phyloP scores from a whole-genome alignment of 1,139 yeast species.

The Saccharomyces uvarum region DNA sequence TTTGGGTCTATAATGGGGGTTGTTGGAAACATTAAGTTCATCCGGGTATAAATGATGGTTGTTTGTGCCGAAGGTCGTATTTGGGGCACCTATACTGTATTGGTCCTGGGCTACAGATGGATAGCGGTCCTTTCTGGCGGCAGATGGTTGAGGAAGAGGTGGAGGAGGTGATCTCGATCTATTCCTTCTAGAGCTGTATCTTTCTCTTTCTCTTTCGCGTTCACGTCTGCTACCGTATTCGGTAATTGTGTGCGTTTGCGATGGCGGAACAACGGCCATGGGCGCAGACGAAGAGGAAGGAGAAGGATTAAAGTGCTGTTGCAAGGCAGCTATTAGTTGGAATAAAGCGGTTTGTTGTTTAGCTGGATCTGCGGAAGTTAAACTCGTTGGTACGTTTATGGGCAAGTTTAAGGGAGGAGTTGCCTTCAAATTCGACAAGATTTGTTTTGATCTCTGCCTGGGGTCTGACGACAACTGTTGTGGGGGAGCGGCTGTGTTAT shows the following conservation, averaged over 20 bases:
- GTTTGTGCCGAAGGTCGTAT: constrained; percentile 21
- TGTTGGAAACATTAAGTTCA: constrained; percentile 61
- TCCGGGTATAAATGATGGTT: constrained; percentile 36
- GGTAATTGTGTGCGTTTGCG: constrained; percentile 16
- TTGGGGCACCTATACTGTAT: constrained; percentile 13
- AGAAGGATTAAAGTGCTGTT: constrained; percentile 20
- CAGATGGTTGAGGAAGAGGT: constrained; percentile 6
- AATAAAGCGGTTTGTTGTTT: constrained; percentile 40
- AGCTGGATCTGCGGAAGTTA: constrained; percentile 26
- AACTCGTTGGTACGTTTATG: constrained; percentile 19
- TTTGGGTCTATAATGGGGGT: constrained; percentile 66
- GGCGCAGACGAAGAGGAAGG: constrained; percentile 1
- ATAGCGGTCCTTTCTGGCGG: constrained; percentile 9
- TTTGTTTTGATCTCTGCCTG: constrained; percentile 36
- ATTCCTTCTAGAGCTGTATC: constrained; percentile 19
- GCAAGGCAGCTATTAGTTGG: constrained; percentile 37
- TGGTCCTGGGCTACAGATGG: constrained; percentile 5
- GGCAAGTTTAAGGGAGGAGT: constrained; percentile 14
- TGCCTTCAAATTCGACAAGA: constrained; percentile 22
- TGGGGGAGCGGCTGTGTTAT: constrained; percentile 20
- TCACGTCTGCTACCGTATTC: constrained; percentile 30
- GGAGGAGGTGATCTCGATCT: constrained; percentile 34
- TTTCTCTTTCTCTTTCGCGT: constrained; percentile 26
- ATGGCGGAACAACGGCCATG: constrained; percentile 3
- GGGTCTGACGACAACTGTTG: constrained; percentile 39